Evolutionary conservation across 805 yeast species (phyloP), one percentile per base, ranked within the genome.

Genomic region (Lachancea lanzarotensis): DNA sequence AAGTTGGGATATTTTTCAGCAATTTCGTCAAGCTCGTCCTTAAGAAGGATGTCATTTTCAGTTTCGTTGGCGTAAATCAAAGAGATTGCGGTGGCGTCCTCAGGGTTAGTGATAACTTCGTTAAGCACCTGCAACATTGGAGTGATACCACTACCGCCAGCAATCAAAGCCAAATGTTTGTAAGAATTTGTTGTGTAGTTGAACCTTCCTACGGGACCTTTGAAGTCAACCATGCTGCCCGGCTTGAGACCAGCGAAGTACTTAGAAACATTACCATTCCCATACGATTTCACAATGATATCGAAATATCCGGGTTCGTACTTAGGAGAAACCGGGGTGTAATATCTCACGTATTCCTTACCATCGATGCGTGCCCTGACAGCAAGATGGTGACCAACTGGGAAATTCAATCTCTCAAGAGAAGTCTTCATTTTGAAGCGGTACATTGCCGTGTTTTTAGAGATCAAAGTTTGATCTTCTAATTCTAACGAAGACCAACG

Each of bases 101-200:
- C 79, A 2, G 87, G 81, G 22, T 81, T 78, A 15, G 89, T 83
- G 49, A 83, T 76, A 41, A 84, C 72, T 47, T 76, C 76, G 48
- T 84, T 80, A 42, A 85, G 70, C 13, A 90, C 83, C 66, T 89
- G 95, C 57, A 84, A 73, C 67, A 87, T 81, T 32, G 97, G 96
- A 8, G 96, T 87, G 51, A 90, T 82, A 42, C 97, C 95, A 0
- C 91, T 79, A 16, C 95, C 95, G 53, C 93, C 95, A 7, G 90
- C 91, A 53, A 85, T 71, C 68, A 85, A 72, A 16, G 81, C 79
- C 46, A 85, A 71, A 48, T 79, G 76, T 49, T 74, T 74, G 34
- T 79, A 82, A 69, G 78, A 74, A 58, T 82, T 82, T 12, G 69
- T 54, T n/a, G 51, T 56, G 60, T 82, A 82, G 29, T 76, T 63